A percentile compares a stretch with the other conserved stretches of the same genome.
Evolutionary conservation across 2,329 filamentous ascomycete genomes (phyloP).

Genomic region (Pseudocercospora fijiensis): DNA sequence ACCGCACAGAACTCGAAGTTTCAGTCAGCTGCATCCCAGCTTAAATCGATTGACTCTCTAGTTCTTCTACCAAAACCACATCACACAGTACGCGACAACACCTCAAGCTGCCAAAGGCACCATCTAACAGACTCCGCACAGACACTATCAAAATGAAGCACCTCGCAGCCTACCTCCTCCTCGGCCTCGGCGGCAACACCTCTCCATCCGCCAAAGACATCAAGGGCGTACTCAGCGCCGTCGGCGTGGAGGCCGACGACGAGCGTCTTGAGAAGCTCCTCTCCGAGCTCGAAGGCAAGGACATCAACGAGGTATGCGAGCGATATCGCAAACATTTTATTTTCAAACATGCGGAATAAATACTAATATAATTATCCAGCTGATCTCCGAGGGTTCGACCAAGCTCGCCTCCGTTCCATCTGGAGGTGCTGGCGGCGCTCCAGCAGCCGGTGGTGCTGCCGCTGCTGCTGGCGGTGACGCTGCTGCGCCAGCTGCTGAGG

Average conservation of each 20-base stretch:
- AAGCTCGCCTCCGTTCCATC: slow-evolving; percentile 98
- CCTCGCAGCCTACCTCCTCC: slow-evolving; percentile 98
- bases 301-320: slow-evolving; percentile 81
- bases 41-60: slow-evolving; percentile 99
- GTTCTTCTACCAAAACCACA: slow-evolving; percentile 53
- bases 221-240: slow-evolving; percentile 84
- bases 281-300: slow-evolving; percentile 86
- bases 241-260: slow-evolving; percentile 89
- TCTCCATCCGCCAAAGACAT: slow-evolving; percentile 82
- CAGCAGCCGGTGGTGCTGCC: slow-evolving; percentile 66
- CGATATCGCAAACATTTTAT: slow-evolving; percentile 26
- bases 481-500: slow-evolving; percentile 55
- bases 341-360: background rate
- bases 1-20: slow-evolving; percentile 73
- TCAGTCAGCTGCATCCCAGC: slow-evolving; percentile 94
- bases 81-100: slow-evolving; percentile 22
- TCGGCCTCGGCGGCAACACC: slow-evolving; percentile 88
- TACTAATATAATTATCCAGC: slow-evolving; percentile 51
- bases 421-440: slow-evolving; percentile 76
- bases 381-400: slow-evolving; percentile 82
- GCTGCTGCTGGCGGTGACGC: slow-evolving; percentile 69
- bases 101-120: background rate
- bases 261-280: slow-evolving; percentile 85
- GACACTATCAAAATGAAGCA: slow-evolving; percentile 85
- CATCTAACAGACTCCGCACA: slow-evolving; percentile 18